Base-by-base conservation (phyloP, 257 asterid genomes). In the Eucommia ulmoides region DNA sequence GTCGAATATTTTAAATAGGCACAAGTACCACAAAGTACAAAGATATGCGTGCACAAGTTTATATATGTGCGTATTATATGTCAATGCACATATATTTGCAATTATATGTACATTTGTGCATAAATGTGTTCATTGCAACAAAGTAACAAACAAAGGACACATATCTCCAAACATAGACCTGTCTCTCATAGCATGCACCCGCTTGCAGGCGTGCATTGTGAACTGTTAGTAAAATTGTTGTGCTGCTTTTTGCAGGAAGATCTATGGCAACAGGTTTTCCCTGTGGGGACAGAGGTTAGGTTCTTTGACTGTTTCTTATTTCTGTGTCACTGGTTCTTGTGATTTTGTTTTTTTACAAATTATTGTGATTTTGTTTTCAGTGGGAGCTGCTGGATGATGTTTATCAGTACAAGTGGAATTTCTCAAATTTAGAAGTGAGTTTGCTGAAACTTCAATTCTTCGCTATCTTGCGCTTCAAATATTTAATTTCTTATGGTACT, bases 321-420 rank as follows among this genome's bases (percentile, higher is more conserved):
- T 44, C 45, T 48, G 19, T 2, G 29, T 17, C 12, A 45, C 52
- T 19, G 19, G 19, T 38, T 51, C 18, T 19, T 17, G 33, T 21
- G 14, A 23, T 0, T 19, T 44, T 22, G 4, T 24, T 24, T 38
- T 7, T 35, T 18, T 17, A 4, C 19, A 19, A 54, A 24, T 42
- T 45, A 20, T 64, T 52, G 42, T 24, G 41, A 41, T 20, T 22
- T 49, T 25, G 47, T 20, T 21, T 22, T 23, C 84, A 91, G 98
- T 91, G 98, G 98, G 96, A 91, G 74, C 94, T 77, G 78, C 65
- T 91, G 77, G 92, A 91, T 68, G 64, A 56, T 76, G 94, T 91
- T 42, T 91, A 91, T 58, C 80, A 74, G 58, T 91, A 82, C 69
- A 80, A 78, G 19, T 91, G 98, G 98, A 71, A 71, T 60, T 91